Conservation (phyloP, 352 stramenopile species). For the Phytophthora macrochlamydospora region DNA sequence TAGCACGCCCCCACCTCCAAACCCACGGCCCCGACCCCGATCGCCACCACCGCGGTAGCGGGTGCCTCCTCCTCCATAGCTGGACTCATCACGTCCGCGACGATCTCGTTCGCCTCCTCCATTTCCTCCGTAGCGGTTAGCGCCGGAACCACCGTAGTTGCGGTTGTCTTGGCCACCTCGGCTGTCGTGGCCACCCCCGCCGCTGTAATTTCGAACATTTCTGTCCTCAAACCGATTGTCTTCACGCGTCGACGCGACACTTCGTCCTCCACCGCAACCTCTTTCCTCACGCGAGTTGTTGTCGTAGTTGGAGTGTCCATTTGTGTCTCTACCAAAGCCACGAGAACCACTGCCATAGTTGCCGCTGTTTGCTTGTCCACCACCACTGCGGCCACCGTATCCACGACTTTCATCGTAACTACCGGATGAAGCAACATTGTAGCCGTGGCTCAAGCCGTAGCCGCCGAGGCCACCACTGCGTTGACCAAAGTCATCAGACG, state of each 20-base stretch:
- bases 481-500: not conserved
- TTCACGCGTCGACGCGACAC: too few relatives aligned
- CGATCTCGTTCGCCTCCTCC: not conserved
- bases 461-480: not conserved
- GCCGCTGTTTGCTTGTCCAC: not conserved
- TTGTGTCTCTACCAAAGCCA: too few relatives aligned
- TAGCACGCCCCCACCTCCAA: too few relatives aligned
- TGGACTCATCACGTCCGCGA: not conserved
- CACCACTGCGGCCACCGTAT: constrained; percentile 21
- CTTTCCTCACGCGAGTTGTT: too few relatives aligned
- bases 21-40: not conserved
- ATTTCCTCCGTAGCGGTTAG: not conserved
- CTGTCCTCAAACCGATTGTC: too few relatives aligned
- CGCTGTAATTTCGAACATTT: too few relatives aligned
- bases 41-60: not conserved
- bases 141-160: not conserved
- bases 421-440: constrained; percentile 11
- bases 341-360: too few relatives aligned
- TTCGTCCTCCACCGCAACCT: too few relatives aligned
- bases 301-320: too few relatives aligned
- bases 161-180: not conserved
- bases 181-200: not conserved
- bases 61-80: constrained; percentile 1
- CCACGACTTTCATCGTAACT: constrained; percentile 26
- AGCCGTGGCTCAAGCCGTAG: not conserved